Conservation (phyloP, 192 early-diverging fungal genomes). For the Haplosporangium gracile region DNA sequence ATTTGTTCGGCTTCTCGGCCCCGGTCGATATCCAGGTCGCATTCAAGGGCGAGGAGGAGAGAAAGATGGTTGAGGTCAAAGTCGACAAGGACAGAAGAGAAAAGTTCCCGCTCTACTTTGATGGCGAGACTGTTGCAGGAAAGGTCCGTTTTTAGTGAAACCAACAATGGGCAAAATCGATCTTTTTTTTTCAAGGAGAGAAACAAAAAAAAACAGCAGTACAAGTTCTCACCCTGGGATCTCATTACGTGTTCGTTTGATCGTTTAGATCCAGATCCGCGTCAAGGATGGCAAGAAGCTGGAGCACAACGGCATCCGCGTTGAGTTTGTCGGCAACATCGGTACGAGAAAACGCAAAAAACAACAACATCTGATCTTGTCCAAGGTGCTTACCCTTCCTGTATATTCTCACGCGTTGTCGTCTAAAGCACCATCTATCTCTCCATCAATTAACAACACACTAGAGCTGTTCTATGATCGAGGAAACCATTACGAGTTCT, state of each 20-base stretch:
- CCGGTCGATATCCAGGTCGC: conserved; percentile 91
- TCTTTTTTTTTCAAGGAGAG: background rate
- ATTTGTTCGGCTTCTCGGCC: conserved; percentile 86
- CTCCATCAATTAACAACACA: conserved; percentile 3
- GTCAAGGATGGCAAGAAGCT: conserved; percentile 91
- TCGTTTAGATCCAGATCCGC: conserved; percentile 75
- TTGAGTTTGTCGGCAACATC: conserved; percentile 98
- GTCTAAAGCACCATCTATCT: conserved; percentile 1
- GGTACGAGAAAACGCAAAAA: conserved; percentile 60
- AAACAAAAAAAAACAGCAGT: too few relatives aligned
- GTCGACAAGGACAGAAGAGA: conserved; percentile 93
- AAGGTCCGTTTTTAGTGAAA: conserved; percentile 73
- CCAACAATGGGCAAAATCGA: background rate
- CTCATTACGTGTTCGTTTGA: background rate
- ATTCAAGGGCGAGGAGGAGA: conserved; percentile 87
- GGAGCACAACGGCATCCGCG: conserved; percentile 98
- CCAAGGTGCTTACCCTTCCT: background rate
- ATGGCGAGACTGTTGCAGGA: conserved; percentile 95
- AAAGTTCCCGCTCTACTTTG: conserved; percentile 95
- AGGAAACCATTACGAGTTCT: conserved; percentile 96
- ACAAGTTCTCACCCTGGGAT: background rate
- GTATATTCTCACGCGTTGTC: background rate
- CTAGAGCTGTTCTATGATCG: conserved; percentile 95
- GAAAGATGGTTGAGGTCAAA: conserved; percentile 94
- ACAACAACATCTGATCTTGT: background rate